Evolutionary conservation across 306 rosid species (phyloP).

Genomic region (Casuarina glauca): DNA sequence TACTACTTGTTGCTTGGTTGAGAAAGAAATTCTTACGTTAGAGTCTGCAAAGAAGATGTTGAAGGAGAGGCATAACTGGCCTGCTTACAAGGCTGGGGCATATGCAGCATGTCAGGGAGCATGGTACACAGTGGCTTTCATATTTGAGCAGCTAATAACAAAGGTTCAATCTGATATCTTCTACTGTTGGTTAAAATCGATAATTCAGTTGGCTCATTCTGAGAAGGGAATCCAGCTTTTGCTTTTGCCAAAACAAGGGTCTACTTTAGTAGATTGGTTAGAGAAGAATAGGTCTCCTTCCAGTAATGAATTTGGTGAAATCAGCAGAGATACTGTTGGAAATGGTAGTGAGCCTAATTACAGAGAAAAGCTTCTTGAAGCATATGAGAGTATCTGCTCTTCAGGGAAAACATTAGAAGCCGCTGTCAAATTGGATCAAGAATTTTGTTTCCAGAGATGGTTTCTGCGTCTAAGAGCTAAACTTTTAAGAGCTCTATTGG

Average conservation of each 20-base stretch:
- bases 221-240: constrained; percentile 44
- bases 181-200: constrained; percentile 48
- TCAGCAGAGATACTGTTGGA: constrained; percentile 21
- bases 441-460: constrained; percentile 65
- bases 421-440: constrained; percentile 29
- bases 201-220: constrained; percentile 47
- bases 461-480: constrained; percentile 57
- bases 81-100: constrained; percentile 49
- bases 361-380: constrained; percentile 39
- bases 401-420: constrained; percentile 50
- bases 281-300: constrained; percentile 30
- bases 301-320: constrained; percentile 24
- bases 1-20: constrained; percentile 24
- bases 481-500: constrained; percentile 38
- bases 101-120: constrained; percentile 57
- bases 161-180: constrained; percentile 41
- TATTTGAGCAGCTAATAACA: constrained; percentile 39
- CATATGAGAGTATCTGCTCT: constrained; percentile 42
- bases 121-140: constrained; percentile 41
- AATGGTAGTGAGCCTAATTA: constrained; percentile 16
- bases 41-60: constrained; percentile 38
- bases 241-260: constrained; percentile 32
- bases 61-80: constrained; percentile 42
- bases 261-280: constrained; percentile 31
- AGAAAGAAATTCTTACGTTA: constrained; percentile 34